Base-by-base conservation (phyloP, 1,139 yeast genomes). In the Scheffersomyces insectosa region DNA sequence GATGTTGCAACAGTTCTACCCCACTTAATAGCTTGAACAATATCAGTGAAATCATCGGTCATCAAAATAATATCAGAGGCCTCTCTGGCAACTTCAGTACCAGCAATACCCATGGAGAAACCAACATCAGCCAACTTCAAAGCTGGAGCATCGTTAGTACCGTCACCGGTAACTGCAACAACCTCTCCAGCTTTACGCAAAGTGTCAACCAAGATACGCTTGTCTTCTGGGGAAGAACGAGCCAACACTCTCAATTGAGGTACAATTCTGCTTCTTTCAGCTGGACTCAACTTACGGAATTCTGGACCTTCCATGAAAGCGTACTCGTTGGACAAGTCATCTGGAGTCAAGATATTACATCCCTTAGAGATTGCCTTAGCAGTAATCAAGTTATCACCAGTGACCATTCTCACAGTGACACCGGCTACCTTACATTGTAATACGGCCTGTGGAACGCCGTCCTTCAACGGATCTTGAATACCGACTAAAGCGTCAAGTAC, bases 131-230 rank as follows among this genome's bases (percentile, higher is more conserved):
- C 97, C 51, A 88, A 71, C 59, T 88, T 88, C 58, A 89, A 77
- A 3, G 96, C 96, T n/a, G 96, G 96, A 0, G 96, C 96, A 72
- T 89, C 97, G 63, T 89, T 89, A 10, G 96, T 89, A 65, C 99
- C 99, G 66, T 93, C 99, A 62, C 99, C 99, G 29, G 99, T 93
- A 35, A 91, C 99, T 1, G 99, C 99, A 42, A 93, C 99, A 38
- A 93, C 96, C 59, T 93, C 97, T 30, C 93, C 95, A 59, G 83
- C 76, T 39, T 78, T 74, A 56, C 86, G 82, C 54, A 93, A 75
- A n/a, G 89, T 83, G 53, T 86, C 86, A 35, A 95, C 99, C 42
- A 93, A 75, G 33, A 88, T 70, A 49, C 96, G 75, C 67, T 93
- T 93, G 66, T 93, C 99, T 56, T 91, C 97, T 4, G 99, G 99